These are phyloP conservation scores for Phytophthora cajani DNA, from an alignment of 352 stramenopile genomes.

Conservation along the genomic window DNA sequence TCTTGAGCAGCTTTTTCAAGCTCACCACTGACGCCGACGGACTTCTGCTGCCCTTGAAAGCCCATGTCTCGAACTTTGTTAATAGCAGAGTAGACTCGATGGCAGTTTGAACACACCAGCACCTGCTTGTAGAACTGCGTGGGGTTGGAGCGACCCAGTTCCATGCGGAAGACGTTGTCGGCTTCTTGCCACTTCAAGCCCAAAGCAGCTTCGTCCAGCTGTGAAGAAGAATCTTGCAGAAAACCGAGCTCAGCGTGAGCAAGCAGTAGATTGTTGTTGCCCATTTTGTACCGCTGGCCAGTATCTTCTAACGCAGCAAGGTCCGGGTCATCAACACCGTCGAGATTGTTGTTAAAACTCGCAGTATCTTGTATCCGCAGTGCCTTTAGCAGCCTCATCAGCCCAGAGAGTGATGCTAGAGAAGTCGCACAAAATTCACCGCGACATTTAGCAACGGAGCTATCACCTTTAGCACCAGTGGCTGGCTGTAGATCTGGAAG, in stretches of 20 bases:
- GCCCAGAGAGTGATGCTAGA: conserved; percentile 43
- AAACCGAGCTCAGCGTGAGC: conserved; percentile 68
- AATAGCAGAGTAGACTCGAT: conserved; percentile 71
- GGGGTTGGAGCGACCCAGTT: conserved; percentile 71
- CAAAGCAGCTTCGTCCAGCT: conserved; percentile 23
- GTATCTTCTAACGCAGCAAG: conserved; percentile 41
- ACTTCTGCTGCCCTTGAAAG: conserved; percentile 39
- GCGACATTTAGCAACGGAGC: conserved; percentile 47
- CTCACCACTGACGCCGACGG: neutral
- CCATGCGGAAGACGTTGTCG: conserved; percentile 65
- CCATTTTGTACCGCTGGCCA: conserved; percentile 70
- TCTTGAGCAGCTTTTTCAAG: neutral
- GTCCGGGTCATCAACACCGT: conserved; percentile 12
- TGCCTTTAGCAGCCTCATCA: conserved; percentile 26
- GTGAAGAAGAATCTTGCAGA: conserved; percentile 29
- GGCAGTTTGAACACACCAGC: conserved; percentile 73
- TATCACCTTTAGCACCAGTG: conserved; percentile 5
- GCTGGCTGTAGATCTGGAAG: conserved; percentile 50
- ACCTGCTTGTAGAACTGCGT: conserved; percentile 85
- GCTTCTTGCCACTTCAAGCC: conserved; percentile 69
- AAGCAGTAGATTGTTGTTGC: conserved; percentile 78
- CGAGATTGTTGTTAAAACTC: conserved; percentile 13
- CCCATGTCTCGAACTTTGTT: conserved; percentile 54
- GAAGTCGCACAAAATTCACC: conserved; percentile 69
- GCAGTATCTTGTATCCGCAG: conserved; percentile 5